Percentiles rank a stretch among this genome's conserved stretches.
phyloP scores from a whole-genome alignment of 164 flowering plant genomes.

The Vitis rupestris region DNA sequence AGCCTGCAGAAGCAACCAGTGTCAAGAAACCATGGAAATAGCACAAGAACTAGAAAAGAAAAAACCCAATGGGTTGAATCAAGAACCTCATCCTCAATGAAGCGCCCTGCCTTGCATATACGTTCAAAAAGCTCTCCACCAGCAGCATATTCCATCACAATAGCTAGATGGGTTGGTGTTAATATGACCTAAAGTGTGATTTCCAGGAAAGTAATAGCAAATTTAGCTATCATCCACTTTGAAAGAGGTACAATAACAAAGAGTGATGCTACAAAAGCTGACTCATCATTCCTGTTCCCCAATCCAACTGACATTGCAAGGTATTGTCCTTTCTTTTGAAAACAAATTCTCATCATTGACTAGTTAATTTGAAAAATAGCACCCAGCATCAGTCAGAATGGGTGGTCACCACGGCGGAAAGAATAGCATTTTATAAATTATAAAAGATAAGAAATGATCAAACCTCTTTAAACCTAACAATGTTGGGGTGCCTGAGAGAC shows the following conservation, averaged over 20 bases:
- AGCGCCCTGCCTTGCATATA: slow-evolving; percentile 70
- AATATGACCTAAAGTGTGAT: slow-evolving; percentile 48
- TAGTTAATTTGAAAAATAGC: too few species aligned
- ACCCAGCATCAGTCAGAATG: too few species aligned
- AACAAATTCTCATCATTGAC: too few species aligned
- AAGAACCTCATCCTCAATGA: slow-evolving; percentile 76
- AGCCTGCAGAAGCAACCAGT: slow-evolving; percentile 37
- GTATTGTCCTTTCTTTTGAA: too few species aligned
- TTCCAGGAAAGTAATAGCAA: not conserved
- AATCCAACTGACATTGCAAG: too few species aligned
- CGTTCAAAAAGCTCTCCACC: slow-evolving; percentile 82
- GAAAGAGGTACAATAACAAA: not conserved
- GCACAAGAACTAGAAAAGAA: not conserved
- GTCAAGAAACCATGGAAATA: slow-evolving; percentile 1
- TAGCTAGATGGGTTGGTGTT: slow-evolving; percentile 78
- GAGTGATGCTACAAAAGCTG: too few species aligned
- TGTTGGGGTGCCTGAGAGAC: slow-evolving; percentile 58
- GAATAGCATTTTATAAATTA: not conserved
- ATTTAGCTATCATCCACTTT: not conserved
- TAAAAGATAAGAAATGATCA: not conserved
- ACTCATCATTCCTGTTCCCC: too few species aligned
- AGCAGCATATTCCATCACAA: slow-evolving; percentile 89
- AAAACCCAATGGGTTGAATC: slow-evolving; percentile 1
- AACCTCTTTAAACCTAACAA: slow-evolving; percentile 51
- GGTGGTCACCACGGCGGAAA: too few species aligned